These are phyloP conservation scores for Trichothecium roseum DNA, from an alignment of 2,329 filamentous ascomycete genomes.

Conservation along the genomic window DNA sequence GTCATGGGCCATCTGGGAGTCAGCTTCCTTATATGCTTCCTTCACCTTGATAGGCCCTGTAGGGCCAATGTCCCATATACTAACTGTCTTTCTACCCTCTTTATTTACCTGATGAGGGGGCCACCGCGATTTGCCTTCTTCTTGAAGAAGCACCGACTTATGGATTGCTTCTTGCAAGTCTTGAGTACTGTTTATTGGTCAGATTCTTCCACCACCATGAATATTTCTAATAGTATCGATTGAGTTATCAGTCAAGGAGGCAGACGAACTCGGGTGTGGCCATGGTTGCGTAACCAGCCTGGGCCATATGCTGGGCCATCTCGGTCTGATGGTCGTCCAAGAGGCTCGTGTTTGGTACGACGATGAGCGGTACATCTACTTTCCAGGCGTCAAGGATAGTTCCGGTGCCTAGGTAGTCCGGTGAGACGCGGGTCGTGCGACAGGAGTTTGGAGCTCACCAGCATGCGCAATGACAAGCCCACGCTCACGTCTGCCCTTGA, in stretches of 20 bases:
- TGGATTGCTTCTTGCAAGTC: slow-evolving; percentile 24
- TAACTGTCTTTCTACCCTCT: slow-evolving; percentile 10
- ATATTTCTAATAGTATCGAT: not conserved
- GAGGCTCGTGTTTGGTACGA: slow-evolving; percentile 75
- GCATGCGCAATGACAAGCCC: slow-evolving; percentile 85
- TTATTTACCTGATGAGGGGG: slow-evolving; percentile 15
- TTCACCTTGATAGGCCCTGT: slow-evolving; percentile 3
- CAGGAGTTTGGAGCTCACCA: slow-evolving; percentile 40
- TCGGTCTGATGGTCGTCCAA: slow-evolving; percentile 89
- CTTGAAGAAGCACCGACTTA: slow-evolving; percentile 24
- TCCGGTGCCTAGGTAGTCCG: slow-evolving; percentile 65
- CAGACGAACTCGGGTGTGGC: slow-evolving; percentile 53
- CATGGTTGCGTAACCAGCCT: slow-evolving; percentile 66
- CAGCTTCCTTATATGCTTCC: slow-evolving; percentile 24
- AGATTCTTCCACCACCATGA: not conserved
- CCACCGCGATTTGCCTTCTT: slow-evolving; percentile 24
- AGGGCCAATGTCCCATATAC: slow-evolving; percentile 23
- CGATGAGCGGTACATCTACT: slow-evolving; percentile 65
- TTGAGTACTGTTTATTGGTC: slow-evolving; percentile 10
- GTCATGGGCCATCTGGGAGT: slow-evolving; percentile 26
- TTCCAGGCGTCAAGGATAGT: slow-evolving; percentile 78
- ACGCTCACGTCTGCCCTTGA: slow-evolving; percentile 35
- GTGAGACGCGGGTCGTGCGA: not conserved
- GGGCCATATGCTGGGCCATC: slow-evolving; percentile 65
- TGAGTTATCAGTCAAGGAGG: not conserved